These are phyloP conservation scores for Oryza glaberrima DNA, from an alignment of 176 grass and related monocot genomes.

Conservation along the genomic window DNA sequence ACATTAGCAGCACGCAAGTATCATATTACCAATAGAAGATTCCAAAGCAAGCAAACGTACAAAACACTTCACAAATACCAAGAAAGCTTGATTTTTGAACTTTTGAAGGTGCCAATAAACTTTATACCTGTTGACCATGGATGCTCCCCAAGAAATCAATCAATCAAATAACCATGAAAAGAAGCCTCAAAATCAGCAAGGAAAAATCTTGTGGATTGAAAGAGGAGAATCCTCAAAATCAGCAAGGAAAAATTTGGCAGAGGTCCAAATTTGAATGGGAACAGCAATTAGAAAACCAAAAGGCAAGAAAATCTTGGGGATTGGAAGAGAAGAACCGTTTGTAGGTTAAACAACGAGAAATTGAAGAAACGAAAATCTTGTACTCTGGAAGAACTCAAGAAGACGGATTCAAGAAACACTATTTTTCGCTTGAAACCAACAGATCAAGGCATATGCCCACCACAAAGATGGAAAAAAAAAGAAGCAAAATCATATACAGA, in stretches of 20 bases:
- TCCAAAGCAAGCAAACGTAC: constrained; percentile 41
- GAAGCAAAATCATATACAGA: not conserved
- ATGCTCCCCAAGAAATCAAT: not conserved
- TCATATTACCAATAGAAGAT: constrained; percentile 32
- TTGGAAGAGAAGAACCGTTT: not conserved
- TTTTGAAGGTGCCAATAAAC: constrained; percentile 27
- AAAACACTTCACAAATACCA: constrained; percentile 30
- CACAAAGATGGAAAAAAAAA: not conserved
- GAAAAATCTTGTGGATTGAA: not conserved
- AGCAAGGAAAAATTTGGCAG: not conserved
- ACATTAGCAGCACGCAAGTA: not conserved
- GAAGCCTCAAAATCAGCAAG: not conserved
- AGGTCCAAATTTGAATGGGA: not conserved
- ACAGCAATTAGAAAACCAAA: not conserved
- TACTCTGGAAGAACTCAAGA: not conserved
- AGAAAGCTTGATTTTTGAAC: constrained; percentile 42
- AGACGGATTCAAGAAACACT: not conserved
- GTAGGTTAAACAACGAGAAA: not conserved
- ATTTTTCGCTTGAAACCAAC: not conserved
- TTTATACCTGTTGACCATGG: constrained; percentile 19
- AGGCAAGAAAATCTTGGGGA: not conserved
- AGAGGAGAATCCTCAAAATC: not conserved
- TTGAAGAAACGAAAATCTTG: not conserved
- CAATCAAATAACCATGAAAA: not conserved
- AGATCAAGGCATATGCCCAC: not conserved